Evolutionary conservation across 306 rosid genomes (phyloP).

Genomic region (Pterocarpus santalinus): DNA sequence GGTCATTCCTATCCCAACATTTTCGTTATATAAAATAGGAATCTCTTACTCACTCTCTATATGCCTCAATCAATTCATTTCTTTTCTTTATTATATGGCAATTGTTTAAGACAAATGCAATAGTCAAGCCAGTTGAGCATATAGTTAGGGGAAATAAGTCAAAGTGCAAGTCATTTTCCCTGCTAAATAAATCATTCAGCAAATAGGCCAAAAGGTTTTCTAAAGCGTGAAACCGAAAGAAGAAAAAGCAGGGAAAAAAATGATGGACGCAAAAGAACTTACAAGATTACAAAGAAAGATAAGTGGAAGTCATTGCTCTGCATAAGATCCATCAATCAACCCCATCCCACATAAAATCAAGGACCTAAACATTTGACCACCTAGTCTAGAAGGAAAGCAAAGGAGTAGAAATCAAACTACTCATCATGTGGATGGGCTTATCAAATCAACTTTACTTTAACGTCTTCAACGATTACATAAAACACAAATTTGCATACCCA

Average conservation of each 20-base stretch:
- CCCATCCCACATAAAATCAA: slow-evolving; percentile 11
- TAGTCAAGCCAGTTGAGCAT: neutral
- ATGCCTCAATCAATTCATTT: neutral
- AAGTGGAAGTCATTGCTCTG: neutral
- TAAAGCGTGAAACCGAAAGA: neutral
- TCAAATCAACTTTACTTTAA: neutral
- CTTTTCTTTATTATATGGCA: neutral
- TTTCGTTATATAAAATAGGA: neutral
- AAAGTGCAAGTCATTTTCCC: neutral
- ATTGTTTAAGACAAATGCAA: neutral
- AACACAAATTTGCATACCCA: neutral
- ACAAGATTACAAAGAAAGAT: neutral
- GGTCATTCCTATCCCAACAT: neutral
- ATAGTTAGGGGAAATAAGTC: neutral
- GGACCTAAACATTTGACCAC: slow-evolving; percentile 18
- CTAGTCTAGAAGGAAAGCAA: slow-evolving; percentile 19
- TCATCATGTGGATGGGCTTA: neutral
- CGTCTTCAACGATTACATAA: neutral
- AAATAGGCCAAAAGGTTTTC: neutral
- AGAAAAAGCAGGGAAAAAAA: slow-evolving; percentile 4
- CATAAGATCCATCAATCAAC: slow-evolving; percentile 13
- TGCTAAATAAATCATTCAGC: neutral
- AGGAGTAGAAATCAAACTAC: neutral
- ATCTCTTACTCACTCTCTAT: neutral
- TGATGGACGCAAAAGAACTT: slow-evolving; percentile 16